Evolutionary conservation across 495 filamentous ascomycete genomes (phyloP).

Genomic region (Hypomontagnella monticulosa): DNA sequence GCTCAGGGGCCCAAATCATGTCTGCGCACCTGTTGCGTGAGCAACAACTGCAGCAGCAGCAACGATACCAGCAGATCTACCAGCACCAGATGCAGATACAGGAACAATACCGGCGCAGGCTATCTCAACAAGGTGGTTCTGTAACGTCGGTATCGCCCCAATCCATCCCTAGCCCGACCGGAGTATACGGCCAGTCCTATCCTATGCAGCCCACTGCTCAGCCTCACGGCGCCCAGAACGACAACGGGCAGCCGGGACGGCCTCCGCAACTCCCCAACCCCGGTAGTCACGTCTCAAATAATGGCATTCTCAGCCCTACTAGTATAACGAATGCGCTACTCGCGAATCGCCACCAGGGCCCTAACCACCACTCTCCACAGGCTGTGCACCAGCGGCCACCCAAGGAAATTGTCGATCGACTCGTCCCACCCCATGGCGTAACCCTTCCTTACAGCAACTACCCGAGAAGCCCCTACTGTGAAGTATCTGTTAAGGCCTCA

Average conservation of each 20-base stretch:
- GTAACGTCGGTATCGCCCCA: neutral
- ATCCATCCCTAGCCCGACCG: neutral
- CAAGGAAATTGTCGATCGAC: conserved; percentile 9
- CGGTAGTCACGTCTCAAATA: neutral
- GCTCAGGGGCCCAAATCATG: neutral
- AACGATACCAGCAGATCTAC: neutral
- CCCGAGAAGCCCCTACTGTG: conserved; percentile 52
- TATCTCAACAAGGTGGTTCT: neutral
- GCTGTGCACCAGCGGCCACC: neutral
- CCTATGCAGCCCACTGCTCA: neutral
- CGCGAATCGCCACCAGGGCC: neutral
- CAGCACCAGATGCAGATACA: neutral
- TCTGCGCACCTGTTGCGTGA: neutral
- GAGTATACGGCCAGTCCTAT: neutral
- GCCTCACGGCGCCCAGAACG: conserved; percentile 2
- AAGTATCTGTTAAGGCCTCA: conserved; percentile 56
- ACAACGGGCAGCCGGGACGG: neutral
- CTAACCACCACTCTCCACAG: neutral
- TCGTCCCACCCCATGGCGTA: conserved; percentile 49
- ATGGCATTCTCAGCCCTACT: neutral
- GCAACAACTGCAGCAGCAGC: neutral
- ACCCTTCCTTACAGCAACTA: conserved; percentile 42
- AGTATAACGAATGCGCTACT: neutral
- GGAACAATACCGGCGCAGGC: conserved; percentile 1
- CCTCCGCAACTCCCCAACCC: neutral